These are phyloP conservation scores for Yamadazyma buinensis DNA, from an alignment of 1,139 yeast species.

Conservation along the genomic window DNA sequence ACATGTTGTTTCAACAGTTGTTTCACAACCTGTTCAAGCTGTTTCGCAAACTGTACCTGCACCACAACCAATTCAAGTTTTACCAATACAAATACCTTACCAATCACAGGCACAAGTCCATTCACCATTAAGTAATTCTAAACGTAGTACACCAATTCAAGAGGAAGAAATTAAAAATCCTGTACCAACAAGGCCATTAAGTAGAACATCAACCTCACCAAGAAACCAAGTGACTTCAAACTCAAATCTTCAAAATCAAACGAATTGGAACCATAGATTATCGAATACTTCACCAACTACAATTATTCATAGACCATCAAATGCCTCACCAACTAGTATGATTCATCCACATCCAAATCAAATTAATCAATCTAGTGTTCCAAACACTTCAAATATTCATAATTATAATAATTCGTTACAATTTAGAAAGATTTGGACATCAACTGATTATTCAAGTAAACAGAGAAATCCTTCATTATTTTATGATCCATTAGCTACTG, in stretches of 20 bases:
- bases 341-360: conserved; percentile 1
- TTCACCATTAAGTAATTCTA: background rate
- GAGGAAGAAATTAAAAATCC: background rate
- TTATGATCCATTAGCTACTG: conserved; percentile 38
- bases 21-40: background rate
- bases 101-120: conserved; percentile 1
- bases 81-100: background rate
- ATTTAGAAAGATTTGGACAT: conserved; percentile 41
- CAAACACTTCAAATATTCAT: conserved; percentile 12
- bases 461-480: conserved; percentile 35
- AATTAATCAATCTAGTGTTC: background rate
- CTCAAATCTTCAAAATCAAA: too few species aligned
- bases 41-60: background rate
- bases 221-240: too few species aligned
- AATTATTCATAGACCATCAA: conserved; percentile 5
- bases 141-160: background rate
- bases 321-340: conserved; percentile 6
- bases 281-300: conserved; percentile 10
- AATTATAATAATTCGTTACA: conserved; percentile 31
- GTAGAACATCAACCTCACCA: too few species aligned
- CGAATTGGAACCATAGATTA: conserved; percentile 4
- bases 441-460: conserved; percentile 12
- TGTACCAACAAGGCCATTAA: too few species aligned
- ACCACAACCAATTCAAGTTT: background rate
- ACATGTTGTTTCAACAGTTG: too few species aligned